Evolutionary conservation across 78 protist genomes (phyloP), one percentile per base, ranked within the genome.

Genomic region (Dictyostelium purpureum): DNA sequence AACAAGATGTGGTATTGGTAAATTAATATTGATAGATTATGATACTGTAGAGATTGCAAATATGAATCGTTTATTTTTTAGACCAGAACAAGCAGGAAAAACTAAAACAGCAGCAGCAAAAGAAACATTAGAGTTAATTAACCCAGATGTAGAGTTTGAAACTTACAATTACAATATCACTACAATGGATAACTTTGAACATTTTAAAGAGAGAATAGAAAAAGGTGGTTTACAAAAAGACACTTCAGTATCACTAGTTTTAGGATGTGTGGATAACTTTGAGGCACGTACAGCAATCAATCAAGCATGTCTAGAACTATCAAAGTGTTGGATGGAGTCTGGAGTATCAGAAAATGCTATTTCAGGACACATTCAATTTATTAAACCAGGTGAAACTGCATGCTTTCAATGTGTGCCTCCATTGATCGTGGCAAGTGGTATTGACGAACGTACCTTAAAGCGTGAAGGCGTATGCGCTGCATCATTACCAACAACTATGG

Each of bases 311-410:
- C 26, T 93, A 61, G 92, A 93, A 26, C 31, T 92, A 24, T 79
- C 31, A 75, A 75, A 12, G 7, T 19, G 24, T 7, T 99, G 99
- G 99, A 95, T 98, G 96, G 99, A 99, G 65, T 89, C 97, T 2
- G 99, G 99, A n/a, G 99, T 99, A 21, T 45, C 96, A 1, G 99
- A 99, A 90, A 85, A 97, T 83, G 99, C 99, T 12, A 97, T 99
- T 26, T 98, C 99, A 0, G 99, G 99, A 21, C 99, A 99, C 97
- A 98, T 98, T 38, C 99, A 97, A 89, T 77, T 97, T 33, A 65
- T 98, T 12, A 2, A 33, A 11, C 99, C 99, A 2, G 97, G 98
- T 28, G 63, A 67, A 52, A 88, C 96, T 16, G 97, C 98, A 0
- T 98, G 98, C 71, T 97, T 95, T 51, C 96, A 67, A 69, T 97